Conservation (phyloP, 257 asterid species). For the Solanum chilense region DNA sequence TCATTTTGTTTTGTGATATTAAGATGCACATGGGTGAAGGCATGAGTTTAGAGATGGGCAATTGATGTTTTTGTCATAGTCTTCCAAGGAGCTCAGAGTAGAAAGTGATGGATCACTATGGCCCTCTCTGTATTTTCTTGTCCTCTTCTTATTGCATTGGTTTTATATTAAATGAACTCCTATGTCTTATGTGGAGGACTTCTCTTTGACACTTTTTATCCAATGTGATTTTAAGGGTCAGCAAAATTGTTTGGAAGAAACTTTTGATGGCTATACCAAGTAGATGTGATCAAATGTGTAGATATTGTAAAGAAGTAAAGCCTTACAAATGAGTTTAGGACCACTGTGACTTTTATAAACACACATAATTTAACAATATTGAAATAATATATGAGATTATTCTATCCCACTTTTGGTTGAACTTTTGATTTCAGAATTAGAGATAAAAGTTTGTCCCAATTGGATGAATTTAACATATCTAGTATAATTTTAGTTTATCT, state of each 20-base stretch:
- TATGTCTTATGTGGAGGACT: not conserved
- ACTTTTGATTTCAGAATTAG: not conserved
- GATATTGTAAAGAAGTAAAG: not conserved
- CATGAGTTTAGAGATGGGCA: constrained; percentile 27
- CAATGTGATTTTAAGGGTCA: not conserved
- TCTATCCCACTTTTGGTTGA: not conserved
- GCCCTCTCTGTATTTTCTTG: constrained; percentile 16
- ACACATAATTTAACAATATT: not conserved
- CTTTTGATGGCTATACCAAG: not conserved
- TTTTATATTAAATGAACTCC: not conserved
- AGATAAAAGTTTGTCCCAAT: not conserved
- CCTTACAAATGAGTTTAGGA: not conserved
- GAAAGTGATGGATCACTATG: constrained; percentile 26
- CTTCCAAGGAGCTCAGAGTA: not conserved
- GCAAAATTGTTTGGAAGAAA: not conserved
- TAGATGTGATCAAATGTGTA: not conserved
- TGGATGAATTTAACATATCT: not conserved
- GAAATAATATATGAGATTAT: not conserved
- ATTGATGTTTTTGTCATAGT: constrained; percentile 28
- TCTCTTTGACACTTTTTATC: not conserved
- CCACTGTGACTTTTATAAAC: not conserved
- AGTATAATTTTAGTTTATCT: not conserved
- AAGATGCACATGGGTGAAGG: constrained; percentile 36
- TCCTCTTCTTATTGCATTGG: constrained; percentile 2
- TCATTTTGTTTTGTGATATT: not conserved